Base-by-base conservation (phyloP, 306 rosid species). In the Pyrus pyrifolia region DNA sequence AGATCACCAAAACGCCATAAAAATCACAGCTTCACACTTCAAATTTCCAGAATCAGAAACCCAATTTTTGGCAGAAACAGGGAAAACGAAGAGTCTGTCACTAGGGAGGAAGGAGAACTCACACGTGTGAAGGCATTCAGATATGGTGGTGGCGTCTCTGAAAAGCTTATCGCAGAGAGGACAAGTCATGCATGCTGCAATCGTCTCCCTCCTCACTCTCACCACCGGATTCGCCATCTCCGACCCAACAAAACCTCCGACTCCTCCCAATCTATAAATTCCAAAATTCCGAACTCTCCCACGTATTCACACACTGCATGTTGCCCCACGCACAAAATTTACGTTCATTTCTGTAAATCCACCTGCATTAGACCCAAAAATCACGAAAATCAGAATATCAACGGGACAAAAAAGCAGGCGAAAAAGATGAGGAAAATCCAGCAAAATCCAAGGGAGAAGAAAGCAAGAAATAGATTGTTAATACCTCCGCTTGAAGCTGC, bases 91-190 rank as follows among this genome's bases (percentile, higher is more conserved):
- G 27, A 83, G 83, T 13, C 72, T 76, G 30, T 46, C 3, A 64
- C 65, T 38, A 17, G 64, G 72, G 46, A 57, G n/a, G 0, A 67
- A 77, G 63, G 22, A 49, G 55, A 49, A 71, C 97, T 92, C 76
- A 95, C 99, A 92, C 83, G 99, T 95, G 80, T 95, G 99, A 73
- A 95, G 99, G 64, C 99, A 95, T 87, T 92, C 97, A 45, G 97
- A 87, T 76, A 95, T 91, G 72, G 99, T 92, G 42, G 99, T 95
- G 65, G 99, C 97, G 72, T 95, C 97, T 52, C 73, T 87, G 81
- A 87, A 90, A 57, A 95, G 75, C 72, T 90, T 88, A 64, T 89
- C 57, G 78, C 97, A 95, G 21, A 95, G 92, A 23, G 96, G 92
- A 76, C 99, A 95, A 75, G 93, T 95, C 91, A 95, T 90, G 99